Percentiles rank a stretch among this genome's conserved stretches.
Evolutionary conservation across 495 filamentous ascomycete genomes (phyloP).

Genomic region (Parathielavia appendiculata): DNA sequence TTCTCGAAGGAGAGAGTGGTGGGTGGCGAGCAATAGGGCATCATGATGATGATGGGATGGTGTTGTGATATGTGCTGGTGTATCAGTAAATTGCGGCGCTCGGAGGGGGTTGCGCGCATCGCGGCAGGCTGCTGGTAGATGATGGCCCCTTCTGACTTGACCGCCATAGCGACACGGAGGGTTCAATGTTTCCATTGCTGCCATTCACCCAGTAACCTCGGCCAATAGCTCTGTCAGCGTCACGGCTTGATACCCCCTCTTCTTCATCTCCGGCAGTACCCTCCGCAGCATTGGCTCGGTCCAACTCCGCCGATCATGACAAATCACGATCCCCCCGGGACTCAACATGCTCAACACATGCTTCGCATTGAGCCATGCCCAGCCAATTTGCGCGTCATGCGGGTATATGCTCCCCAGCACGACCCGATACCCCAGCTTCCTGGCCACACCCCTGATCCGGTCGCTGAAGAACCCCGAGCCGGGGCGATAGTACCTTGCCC

Average conservation of each 20-base stretch:
- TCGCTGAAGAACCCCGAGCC: constrained; percentile 74
- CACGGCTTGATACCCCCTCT: constrained; percentile 61
- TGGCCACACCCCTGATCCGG: constrained; percentile 55
- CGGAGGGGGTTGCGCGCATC: too few species aligned
- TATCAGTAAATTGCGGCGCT: too few species aligned
- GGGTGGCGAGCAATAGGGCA: too few species aligned
- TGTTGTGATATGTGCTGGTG: too few species aligned
- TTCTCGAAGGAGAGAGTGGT: too few species aligned
- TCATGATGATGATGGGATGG: too few species aligned
- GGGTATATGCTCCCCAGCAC: constrained; percentile 81
- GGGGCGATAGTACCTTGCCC: constrained; percentile 62
- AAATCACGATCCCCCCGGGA: constrained; percentile 72
- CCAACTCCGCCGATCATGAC: constrained; percentile 77
- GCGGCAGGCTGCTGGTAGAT: too few species aligned
- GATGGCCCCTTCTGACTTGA: too few species aligned
- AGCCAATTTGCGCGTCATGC: constrained; percentile 74
- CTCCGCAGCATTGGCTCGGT: constrained; percentile 66
- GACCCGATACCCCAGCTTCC: constrained; percentile 54
- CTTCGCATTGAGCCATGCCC: constrained; percentile 62
- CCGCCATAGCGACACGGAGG: not conserved
- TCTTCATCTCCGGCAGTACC: constrained; percentile 64
- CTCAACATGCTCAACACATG: constrained; percentile 74
- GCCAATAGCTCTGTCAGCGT: constrained; percentile 60
- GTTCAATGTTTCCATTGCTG: not conserved
- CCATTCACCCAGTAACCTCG: constrained; percentile 26